A percentile compares a stretch with the other conserved stretches of the same genome.
phyloP scores from a whole-genome alignment of 805 yeast genomes.

The Limtongozyma cylindracea region DNA sequence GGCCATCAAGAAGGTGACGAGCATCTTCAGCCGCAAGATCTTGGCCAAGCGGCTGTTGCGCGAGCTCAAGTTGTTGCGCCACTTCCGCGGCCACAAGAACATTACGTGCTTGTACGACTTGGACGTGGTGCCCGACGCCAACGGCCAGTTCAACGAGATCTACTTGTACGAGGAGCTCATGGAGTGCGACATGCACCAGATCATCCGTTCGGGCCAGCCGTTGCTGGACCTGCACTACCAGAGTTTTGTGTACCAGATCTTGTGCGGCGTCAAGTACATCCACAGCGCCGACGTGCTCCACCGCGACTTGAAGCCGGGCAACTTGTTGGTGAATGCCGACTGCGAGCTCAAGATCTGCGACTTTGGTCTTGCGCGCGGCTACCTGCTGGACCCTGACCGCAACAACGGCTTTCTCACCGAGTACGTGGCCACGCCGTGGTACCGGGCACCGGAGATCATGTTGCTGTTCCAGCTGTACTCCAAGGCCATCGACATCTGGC shows the following conservation, averaged over 20 bases:
- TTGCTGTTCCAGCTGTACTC: slow-evolving; percentile 83
- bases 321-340: slow-evolving; percentile 79
- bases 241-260: slow-evolving; percentile 71
- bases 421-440: slow-evolving; percentile 97
- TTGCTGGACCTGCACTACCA: slow-evolving; percentile 90
- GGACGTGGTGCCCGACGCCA: slow-evolving; percentile 56
- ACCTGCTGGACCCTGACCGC: slow-evolving; percentile 54
- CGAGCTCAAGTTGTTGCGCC: slow-evolving; percentile 72
- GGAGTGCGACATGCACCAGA: slow-evolving; percentile 98
- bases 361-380: slow-evolving; percentile 89
- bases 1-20: slow-evolving; percentile 91
- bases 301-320: slow-evolving; percentile 88
- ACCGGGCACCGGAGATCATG: slow-evolving; percentile 96
- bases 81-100: slow-evolving; percentile 89
- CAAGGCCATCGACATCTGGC: slow-evolving; percentile 94
- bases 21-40: slow-evolving; percentile 76
- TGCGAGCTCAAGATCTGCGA: slow-evolving; percentile 94
- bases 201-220: slow-evolving; percentile 81
- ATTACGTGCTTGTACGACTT: slow-evolving; percentile 88
- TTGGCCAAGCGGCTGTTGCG: slow-evolving; percentile 80
- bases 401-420: slow-evolving; percentile 91
- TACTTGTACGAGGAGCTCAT: slow-evolving; percentile 88
- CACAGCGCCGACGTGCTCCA: slow-evolving; percentile 87
- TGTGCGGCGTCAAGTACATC: slow-evolving; percentile 75
- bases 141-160: slow-evolving; percentile 64